Base-by-base conservation (phyloP, 139 green algal species). In the Helicosporidium sp. region DNA sequence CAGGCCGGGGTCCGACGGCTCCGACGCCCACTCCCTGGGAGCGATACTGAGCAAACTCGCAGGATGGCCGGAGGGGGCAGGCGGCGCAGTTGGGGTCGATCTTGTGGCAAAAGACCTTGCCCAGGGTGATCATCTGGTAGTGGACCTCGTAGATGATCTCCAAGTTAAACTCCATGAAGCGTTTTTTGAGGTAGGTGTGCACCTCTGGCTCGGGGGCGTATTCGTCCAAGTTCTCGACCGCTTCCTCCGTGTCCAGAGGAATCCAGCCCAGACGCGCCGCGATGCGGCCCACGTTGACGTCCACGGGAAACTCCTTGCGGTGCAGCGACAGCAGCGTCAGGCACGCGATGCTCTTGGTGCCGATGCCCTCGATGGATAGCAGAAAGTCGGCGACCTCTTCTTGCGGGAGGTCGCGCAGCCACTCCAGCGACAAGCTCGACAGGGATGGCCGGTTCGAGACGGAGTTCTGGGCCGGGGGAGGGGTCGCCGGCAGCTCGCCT, bases 81-180 rank as follows among this genome's bases (percentile, higher is more conserved):
- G 61, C 50, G 18, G 3, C 23, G 61, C 80, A 92, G 61, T 85
- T 83, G 46, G 80, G 80, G 23, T 51, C 37, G 4, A 57, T 51
- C 65, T 87, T 91, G 46, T 61, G 82, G 69, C 74, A 82, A 34
- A 68, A 49, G 7, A 23, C 65, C 43, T 59, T 59, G 43, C 41
- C 41, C 29, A 93, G 72, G 1, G 82, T 90, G 52, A 93, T 93
- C 68, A 87, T 80, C 26, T 78, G 70, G 65, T 92, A 92, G 68
- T 93, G 82, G 42, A 93, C 71, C 75, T 93, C 82, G 56, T 91
- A 91, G n/a, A 92, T 64, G 3, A 61, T 71, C 27, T 59, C 49
- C 23, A 66, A 41, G 26, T 76, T 63, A 51, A 79, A 77, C 31
- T 37, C 10, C 31, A 37, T 37, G 31, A 18, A 12, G 17, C 18